These are phyloP conservation scores for Coffea eugenioides DNA, from an alignment of 257 asterid genomes.

Conservation along the genomic window DNA sequence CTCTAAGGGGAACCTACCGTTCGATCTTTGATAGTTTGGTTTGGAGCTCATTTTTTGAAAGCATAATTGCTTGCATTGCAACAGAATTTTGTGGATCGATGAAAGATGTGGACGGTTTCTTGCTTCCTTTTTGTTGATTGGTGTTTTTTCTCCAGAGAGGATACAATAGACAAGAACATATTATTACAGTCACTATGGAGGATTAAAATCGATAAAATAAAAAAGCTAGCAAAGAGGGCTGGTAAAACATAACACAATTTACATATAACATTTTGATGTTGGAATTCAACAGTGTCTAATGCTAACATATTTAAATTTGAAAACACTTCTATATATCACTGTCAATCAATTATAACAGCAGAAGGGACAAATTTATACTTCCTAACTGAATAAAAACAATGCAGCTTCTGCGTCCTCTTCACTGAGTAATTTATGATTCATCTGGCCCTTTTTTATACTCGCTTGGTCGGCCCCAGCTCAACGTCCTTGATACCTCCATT, in stretches of 20 bases:
- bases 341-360: neutral
- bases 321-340: neutral
- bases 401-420: neutral
- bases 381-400: neutral
- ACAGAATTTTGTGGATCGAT: neutral
- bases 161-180: neutral
- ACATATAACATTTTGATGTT: neutral
- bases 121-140: too few relatives aligned
- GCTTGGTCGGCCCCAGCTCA: constrained; percentile 20
- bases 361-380: neutral
- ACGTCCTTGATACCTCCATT: constrained; percentile 20
- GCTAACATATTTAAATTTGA: neutral
- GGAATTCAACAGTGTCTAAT: neutral
- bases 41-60: too few relatives aligned
- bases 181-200: neutral
- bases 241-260: neutral
- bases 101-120: too few relatives aligned
- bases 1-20: too few relatives aligned
- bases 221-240: neutral
- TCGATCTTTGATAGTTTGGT: too few relatives aligned
- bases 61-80: neutral
- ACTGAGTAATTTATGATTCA: neutral
- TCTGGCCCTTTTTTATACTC: constrained; percentile 22
- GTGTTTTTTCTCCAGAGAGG: neutral
- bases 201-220: neutral